A percentile compares a stretch with the other conserved stretches of the same genome.
Evolutionary conservation across 352 stramenopile species (phyloP).

Genomic region (Chrysophaeum taylorii): DNA sequence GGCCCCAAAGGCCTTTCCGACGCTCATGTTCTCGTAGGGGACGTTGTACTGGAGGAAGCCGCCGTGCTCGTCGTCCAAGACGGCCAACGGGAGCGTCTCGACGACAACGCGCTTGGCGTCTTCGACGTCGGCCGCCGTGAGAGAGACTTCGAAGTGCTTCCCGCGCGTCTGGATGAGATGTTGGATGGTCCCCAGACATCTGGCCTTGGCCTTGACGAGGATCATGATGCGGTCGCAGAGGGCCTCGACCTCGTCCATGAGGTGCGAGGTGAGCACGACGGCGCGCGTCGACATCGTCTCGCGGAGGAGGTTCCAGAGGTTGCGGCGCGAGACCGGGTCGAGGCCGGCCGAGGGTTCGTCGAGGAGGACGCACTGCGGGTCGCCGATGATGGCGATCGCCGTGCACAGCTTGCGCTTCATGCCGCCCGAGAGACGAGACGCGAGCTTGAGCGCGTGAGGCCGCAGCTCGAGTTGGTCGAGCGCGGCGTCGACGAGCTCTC

Average conservation of each 20-base stretch:
- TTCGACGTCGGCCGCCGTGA: neutral
- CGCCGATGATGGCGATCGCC: constrained; percentile 57
- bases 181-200: constrained; percentile 73
- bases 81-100: neutral
- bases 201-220: constrained; percentile 63
- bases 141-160: neutral
- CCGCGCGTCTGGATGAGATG: too few species aligned
- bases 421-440: constrained; percentile 32
- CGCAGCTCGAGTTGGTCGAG: neutral
- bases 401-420: constrained; percentile 72
- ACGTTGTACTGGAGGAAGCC: constrained; percentile 19
- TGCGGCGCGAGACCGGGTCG: constrained; percentile 32
- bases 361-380: constrained; percentile 58
- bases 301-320: constrained; percentile 50
- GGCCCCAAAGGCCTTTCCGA: constrained; percentile 59
- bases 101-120: neutral
- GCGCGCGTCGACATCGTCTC: constrained; percentile 37
- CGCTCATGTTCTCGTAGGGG: constrained; percentile 27
- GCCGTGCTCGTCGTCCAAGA: neutral
- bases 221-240: constrained; percentile 72
- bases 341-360: constrained; percentile 70
- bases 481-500: neutral
- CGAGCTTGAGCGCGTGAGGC: constrained; percentile 23
- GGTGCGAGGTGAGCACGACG: constrained; percentile 76
- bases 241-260: constrained; percentile 73